phyloP scores from a whole-genome alignment of 805 yeast genomes.

The Saccharomycopsis malanga region DNA sequence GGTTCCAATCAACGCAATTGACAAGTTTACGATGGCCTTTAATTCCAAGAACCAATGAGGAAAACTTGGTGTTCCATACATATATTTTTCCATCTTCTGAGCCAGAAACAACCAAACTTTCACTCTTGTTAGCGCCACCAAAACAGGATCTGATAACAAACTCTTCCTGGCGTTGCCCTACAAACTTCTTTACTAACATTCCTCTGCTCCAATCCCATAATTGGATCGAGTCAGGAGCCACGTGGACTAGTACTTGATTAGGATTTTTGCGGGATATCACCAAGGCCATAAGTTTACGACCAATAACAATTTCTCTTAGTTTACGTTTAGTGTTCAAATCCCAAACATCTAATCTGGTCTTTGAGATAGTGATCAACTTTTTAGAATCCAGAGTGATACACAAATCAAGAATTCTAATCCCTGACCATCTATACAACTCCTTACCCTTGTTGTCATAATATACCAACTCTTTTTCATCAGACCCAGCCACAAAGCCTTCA shows the following conservation, averaged over 20 bases:
- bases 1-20: conserved; percentile 76
- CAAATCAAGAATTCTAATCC: conserved; percentile 57
- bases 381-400: conserved; percentile 60
- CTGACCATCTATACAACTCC: conserved; percentile 27
- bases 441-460: conserved; percentile 36
- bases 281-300: conserved; percentile 59
- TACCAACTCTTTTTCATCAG: conserved; percentile 63
- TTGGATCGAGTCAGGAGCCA: conserved; percentile 70
- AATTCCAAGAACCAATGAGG: conserved; percentile 54
- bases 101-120: conserved; percentile 69
- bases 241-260: conserved; percentile 50
- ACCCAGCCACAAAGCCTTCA: conserved; percentile 56
- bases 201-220: conserved; percentile 68
- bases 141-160: conserved; percentile 70
- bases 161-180: conserved; percentile 66
- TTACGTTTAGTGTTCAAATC: conserved; percentile 38
- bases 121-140: conserved; percentile 51
- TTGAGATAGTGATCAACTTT: conserved; percentile 55
- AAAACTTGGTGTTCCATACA: conserved; percentile 70
- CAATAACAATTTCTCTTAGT: conserved; percentile 42
- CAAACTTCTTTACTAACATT: conserved; percentile 51
- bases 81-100: conserved; percentile 75
- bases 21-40: conserved; percentile 61
- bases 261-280: conserved; percentile 38
- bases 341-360: conserved; percentile 56